phyloP scores from a whole-genome alignment of 176 grass and related monocot genomes.

The Raddia distichophylla region DNA sequence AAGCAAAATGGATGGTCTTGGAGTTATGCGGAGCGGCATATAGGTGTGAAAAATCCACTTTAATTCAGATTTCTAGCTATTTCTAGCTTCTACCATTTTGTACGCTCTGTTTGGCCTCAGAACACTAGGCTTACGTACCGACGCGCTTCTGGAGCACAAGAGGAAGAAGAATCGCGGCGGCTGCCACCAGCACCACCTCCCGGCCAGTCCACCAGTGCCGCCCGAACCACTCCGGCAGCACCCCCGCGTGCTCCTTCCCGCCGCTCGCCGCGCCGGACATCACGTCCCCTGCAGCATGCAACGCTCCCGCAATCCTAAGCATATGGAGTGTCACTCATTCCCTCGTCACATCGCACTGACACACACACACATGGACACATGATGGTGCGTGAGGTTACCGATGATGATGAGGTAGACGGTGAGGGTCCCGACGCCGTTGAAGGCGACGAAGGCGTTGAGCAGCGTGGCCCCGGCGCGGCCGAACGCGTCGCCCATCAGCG shows the following conservation, averaged over 20 bases:
- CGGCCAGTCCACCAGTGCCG: conserved; percentile 69
- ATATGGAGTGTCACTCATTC: not conserved
- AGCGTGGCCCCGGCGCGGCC: conserved; percentile 48
- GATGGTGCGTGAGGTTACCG: conserved; percentile 35
- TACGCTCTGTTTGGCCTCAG: not conserved
- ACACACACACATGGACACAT: not conserved
- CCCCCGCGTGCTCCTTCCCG: conserved; percentile 43
- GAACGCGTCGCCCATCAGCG: conserved; percentile 68
- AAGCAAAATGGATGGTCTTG: no score
- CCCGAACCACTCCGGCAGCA: conserved; percentile 84
- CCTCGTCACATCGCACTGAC: no score
- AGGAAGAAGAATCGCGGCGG: conserved; percentile 59
- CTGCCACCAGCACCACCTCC: conserved; percentile 55
- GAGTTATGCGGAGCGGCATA: no score
- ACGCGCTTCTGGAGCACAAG: conserved; percentile 66
- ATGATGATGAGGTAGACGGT: conserved; percentile 78
- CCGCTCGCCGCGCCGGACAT: conserved; percentile 51
- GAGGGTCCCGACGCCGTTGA: conserved; percentile 63
- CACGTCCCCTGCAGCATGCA: conserved; percentile 72
- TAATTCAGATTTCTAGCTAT: no score
- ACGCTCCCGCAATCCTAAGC: not conserved
- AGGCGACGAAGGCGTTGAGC: conserved; percentile 59
- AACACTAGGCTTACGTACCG: conserved; percentile 45
- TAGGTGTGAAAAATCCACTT: no score
- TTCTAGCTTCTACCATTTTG: no score